Conservation (phyloP, 2,329 filamentous ascomycete genomes). For the Sporothrix mexicana region DNA sequence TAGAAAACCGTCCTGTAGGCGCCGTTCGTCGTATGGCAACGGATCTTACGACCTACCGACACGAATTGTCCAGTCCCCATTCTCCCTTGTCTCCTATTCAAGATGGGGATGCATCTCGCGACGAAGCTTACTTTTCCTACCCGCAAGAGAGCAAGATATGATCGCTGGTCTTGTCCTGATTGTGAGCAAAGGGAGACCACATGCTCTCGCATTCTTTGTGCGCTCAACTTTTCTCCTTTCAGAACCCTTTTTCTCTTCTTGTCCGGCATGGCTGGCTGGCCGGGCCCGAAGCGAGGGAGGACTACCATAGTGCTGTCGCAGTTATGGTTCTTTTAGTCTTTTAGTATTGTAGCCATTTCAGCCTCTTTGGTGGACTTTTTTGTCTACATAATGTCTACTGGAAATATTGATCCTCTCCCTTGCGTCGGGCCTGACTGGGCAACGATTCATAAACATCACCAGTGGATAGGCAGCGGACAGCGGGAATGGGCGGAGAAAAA, state of each 20-base stretch:
- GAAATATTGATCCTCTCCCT: slow-evolving; percentile 28
- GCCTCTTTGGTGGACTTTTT: neutral
- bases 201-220: slow-evolving; percentile 19
- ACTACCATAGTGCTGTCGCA: slow-evolving; percentile 9
- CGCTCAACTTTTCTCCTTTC: neutral
- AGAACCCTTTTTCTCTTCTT: neutral
- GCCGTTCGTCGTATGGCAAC: slow-evolving; percentile 13
- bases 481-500: neutral
- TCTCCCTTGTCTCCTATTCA: slow-evolving; percentile 8
- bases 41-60: neutral
- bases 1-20: neutral
- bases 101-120: neutral
- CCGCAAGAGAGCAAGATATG: neutral
- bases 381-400: neutral
- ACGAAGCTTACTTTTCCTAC: too few species aligned
- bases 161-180: neutral
- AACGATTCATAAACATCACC: neutral
- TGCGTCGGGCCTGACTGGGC: slow-evolving; percentile 30
- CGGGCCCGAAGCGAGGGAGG: slow-evolving; percentile 20
- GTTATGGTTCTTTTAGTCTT: neutral
- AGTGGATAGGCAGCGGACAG: neutral
- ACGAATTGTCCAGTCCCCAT: neutral
- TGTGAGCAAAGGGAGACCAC: slow-evolving; percentile 1
- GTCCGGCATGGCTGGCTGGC: slow-evolving; percentile 14
- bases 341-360: neutral